These are phyloP conservation scores for peach (Prunus persica) DNA, from an alignment of 306 rosid genomes.

Conservation along the genomic window DNA sequence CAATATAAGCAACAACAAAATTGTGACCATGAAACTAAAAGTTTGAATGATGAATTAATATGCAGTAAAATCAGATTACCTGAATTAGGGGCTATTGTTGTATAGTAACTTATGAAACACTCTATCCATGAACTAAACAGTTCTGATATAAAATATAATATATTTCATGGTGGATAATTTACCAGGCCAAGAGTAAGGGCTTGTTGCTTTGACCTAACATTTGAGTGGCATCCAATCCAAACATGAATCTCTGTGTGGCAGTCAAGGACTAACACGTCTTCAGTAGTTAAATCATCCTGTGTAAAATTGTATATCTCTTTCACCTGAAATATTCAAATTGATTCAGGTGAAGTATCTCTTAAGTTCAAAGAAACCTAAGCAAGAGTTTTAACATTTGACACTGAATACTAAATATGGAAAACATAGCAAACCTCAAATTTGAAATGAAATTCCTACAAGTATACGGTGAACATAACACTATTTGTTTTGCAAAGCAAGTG, in stretches of 20 bases:
- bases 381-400: no score
- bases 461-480: no score
- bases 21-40: background rate
- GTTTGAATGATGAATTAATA: background rate
- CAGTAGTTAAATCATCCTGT: conserved; percentile 90
- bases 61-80: background rate
- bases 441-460: no score
- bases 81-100: background rate
- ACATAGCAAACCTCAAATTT: no score
- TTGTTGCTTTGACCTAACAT: conserved; percentile 69
- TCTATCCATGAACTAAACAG: background rate
- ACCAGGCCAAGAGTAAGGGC: conserved; percentile 82
- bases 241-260: conserved; percentile 84
- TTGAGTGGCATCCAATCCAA: conserved; percentile 85
- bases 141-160: background rate
- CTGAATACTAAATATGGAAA: no score
- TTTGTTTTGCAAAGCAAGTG: no score
- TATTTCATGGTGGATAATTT: conserved; percentile 11
- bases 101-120: background rate
- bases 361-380: background rate
- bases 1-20: background rate
- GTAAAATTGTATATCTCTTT: conserved; percentile 86
- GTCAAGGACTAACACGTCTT: conserved; percentile 79
- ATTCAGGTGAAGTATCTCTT: conserved; percentile 1
- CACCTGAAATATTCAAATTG: conserved; percentile 56